Base-by-base conservation (phyloP, 164 flowering plant species). In the Macadamia integrifolia region DNA sequence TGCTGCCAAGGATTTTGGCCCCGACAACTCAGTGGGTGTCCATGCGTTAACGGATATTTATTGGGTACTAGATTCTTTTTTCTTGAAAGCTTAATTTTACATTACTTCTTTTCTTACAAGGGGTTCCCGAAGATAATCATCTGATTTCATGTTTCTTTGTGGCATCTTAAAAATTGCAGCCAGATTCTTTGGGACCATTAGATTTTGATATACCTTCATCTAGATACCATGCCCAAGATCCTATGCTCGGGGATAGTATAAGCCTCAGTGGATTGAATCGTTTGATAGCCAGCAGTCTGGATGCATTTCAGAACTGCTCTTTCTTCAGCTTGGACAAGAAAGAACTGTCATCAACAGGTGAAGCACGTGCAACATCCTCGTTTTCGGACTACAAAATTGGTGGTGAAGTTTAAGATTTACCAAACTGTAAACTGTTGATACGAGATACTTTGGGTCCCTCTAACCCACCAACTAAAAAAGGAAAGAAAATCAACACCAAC, bases 131-230 rank as follows among this genome's bases (percentile, higher is more conserved):
- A 56, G 61, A 29, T 61, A 46, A 23, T 74, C 56, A 61, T 49
- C 69, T 72, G 49, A 66, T 67, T 70, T 58, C 29, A 49, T 77
- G 64, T 64, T 66, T 30, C 70, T 59, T 49, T 49, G 4, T 59
- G 58, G 32, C 8, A 43, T 72, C 68, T 60, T 50, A 43, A 30
- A 43, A 15, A 14, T 70, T 79, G 84, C 92, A 92, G 98, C 88
- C 98, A 18, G 99, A 94, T 56, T 94, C 99, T 6, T 75, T 94
- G 76, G 99, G 97, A 71, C 90, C 94, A n/a, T 74, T 94, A 61
- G 99, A 94, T 73, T 74, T 94, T 85, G 98, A 90, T 62, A 66
- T 82, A 49, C 84, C 87, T 73, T 75, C 92, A 3, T 80, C 83
- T 56, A 87, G 85, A 73, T 92, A 87, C 79, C 87, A 72, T 62